These are phyloP conservation scores for Orbilia oligospora DNA, from an alignment of 2,329 filamentous ascomycete species.

Conservation along the genomic window DNA sequence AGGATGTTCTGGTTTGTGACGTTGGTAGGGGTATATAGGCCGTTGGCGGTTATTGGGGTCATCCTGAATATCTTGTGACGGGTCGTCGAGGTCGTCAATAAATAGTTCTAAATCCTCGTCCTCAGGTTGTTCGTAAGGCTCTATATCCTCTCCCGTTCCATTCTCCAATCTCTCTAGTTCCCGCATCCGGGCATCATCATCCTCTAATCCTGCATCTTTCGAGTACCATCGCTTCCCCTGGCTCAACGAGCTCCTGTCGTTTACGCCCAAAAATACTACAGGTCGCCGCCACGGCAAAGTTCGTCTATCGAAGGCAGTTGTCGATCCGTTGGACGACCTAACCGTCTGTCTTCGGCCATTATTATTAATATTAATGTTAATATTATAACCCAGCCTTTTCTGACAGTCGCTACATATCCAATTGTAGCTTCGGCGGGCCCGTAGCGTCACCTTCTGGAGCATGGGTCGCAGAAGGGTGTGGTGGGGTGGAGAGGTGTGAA, in stretches of 20 bases:
- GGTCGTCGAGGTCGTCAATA: slow-evolving; percentile 13
- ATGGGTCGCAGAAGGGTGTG: slow-evolving; percentile 52
- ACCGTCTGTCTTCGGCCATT: slow-evolving; percentile 24
- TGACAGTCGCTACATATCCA: slow-evolving; percentile 60
- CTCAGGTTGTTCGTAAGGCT: neutral
- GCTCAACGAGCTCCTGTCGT: neutral
- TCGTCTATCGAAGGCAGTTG: neutral
- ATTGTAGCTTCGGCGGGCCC: slow-evolving; percentile 58
- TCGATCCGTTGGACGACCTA: slow-evolving; percentile 23
- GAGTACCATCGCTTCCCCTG: slow-evolving; percentile 6
- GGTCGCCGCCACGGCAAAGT: slow-evolving; percentile 7
- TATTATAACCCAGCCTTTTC: slow-evolving; percentile 39
- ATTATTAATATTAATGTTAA: slow-evolving; percentile 14
- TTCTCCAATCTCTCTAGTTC: slow-evolving; percentile 1
- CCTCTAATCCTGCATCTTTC: neutral
- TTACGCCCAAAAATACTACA: slow-evolving; percentile 17
- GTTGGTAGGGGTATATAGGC: slow-evolving; percentile 1
- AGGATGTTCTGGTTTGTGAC: slow-evolving; percentile 7
- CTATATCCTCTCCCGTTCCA: neutral
- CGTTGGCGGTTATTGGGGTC: neutral
- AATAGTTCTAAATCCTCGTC: slow-evolving; percentile 7
- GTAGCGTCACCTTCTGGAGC: slow-evolving; percentile 54
- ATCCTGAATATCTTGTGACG: slow-evolving; percentile 6
- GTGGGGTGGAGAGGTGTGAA: slow-evolving; percentile 32
- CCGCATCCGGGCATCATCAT: neutral